Base-by-base conservation (phyloP, 768 basidiomycete species). In the Asterophora parasitica region DNA sequence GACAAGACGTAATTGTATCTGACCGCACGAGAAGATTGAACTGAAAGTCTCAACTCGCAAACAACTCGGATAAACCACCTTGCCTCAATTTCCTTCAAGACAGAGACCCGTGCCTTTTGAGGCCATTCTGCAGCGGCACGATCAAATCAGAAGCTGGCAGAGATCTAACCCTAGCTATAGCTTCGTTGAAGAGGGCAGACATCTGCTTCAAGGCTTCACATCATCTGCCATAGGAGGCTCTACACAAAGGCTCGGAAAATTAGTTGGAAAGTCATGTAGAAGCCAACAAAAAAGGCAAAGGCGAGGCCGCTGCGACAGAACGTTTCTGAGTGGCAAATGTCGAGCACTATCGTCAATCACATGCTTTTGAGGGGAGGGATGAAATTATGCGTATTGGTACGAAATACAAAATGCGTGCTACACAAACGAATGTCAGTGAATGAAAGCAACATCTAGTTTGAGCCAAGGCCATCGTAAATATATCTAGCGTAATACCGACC, bases 341-440 rank as follows among this genome's bases (percentile, higher is more conserved):
- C 23, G 3, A 3, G 23, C 3, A 23, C 23, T 6, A 23, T 23
- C 23, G 23, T 23, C 23, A 6, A 23, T 23, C 3, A 23, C 23
- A 23, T 23, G 6, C 3, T 23, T 23, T 38, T 35, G 36, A 37
- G 36, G 40, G 48, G 44, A 32, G 39, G 51, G 40, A 28, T 34
- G 31, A 45, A 42, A 49, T 53, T 41, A 47, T 53, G 56, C 44
- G 26, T 53, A 49, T 46, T 33, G 46, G 34, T 54, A 54, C 11
- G 53, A 46, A 50, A 51, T 55, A 55, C 51, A 55, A 20, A n/a
- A 20, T 55, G 44, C 26, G 43, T 49, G 50, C 53, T 49, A 50
- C 46, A 46, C 39, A 32, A 57, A 40, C 44, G 30, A 47, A 44
- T 50, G 51, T 49, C 46, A 43, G 32, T 39, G 33, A 11, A 33